Conservation (phyloP, 176 grass and related monocot species). For the Phoenix roebelenii region DNA sequence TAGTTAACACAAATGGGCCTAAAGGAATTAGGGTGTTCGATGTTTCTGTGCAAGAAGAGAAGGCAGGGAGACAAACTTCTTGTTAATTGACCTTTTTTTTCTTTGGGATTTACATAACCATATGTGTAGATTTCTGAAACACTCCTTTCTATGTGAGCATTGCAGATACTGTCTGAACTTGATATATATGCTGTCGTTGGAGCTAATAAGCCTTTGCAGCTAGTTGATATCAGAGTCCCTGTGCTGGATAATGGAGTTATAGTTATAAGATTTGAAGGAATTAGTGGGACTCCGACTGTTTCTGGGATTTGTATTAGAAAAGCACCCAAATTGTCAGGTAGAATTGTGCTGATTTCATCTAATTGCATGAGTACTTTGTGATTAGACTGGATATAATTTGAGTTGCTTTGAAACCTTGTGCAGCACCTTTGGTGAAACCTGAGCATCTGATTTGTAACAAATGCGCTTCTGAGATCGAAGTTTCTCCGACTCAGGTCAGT, state of each 20-base stretch:
- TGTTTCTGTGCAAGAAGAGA: conserved; percentile 81
- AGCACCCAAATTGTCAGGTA: conserved; percentile 41
- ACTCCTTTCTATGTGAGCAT: conserved; percentile 1
- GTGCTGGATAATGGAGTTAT: conserved; percentile 34
- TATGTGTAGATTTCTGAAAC: not conserved
- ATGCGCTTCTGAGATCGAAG: conserved; percentile 50
- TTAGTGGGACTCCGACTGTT: conserved; percentile 71
- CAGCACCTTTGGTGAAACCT: conserved; percentile 15
- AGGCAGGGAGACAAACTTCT: conserved; percentile 34
- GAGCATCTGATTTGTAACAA: conserved; percentile 53
- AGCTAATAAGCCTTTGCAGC: conserved; percentile 74
- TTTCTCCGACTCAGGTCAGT: conserved; percentile 50
- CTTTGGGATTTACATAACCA: too few species aligned
- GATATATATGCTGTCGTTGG: conserved; percentile 77
- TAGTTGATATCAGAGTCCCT: conserved; percentile 64
- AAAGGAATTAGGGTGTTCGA: conserved; percentile 85
- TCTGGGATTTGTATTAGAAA: conserved; percentile 75
- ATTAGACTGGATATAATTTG: not conserved
- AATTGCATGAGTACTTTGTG: not conserved
- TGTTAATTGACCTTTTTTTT: too few species aligned
- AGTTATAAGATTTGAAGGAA: conserved; percentile 45
- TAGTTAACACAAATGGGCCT: conserved; percentile 63
- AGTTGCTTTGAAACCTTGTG: conserved; percentile 16
- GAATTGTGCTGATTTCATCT: not conserved
- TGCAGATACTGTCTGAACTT: conserved; percentile 68